Conservation (phyloP, 441 rosid genomes). For the Eutrema salsugineum region DNA sequence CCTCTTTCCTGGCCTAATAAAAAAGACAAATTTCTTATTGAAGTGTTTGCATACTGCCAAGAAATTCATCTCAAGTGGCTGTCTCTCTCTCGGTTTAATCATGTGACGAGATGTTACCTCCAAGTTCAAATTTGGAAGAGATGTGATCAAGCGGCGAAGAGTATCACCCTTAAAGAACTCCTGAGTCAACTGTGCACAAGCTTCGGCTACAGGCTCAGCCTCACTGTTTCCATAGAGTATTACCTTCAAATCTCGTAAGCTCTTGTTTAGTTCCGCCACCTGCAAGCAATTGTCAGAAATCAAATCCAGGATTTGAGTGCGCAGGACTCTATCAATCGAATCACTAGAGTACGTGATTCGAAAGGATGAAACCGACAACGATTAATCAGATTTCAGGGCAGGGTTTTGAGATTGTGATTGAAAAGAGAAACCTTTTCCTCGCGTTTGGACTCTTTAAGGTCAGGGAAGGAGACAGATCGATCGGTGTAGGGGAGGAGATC, state of each 20-base stretch:
- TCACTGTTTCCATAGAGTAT: conserved; percentile 94
- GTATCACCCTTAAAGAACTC: conserved; percentile 87
- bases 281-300: conserved; percentile 17
- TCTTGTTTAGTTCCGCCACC: conserved; percentile 70
- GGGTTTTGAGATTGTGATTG: background rate
- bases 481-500: conserved; percentile 67
- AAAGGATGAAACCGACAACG: background rate
- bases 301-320: background rate
- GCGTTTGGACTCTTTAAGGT: conserved; percentile 61
- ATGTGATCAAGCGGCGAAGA: conserved; percentile 57
- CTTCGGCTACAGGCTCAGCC: conserved; percentile 90
- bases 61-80: background rate
- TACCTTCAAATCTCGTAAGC: conserved; percentile 74
- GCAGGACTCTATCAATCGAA: background rate
- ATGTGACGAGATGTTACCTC: conserved; percentile 50
- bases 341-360: background rate
- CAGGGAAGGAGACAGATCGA: conserved; percentile 35
- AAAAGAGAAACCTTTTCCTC: conserved; percentile 68
- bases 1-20: conserved; percentile 73
- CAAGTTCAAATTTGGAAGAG: conserved; percentile 75
- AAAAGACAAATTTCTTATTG: background rate
- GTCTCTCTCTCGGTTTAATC: background rate
- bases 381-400: background rate
- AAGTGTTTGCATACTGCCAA: background rate
- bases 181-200: conserved; percentile 85